Base-by-base conservation (phyloP, 2,329 filamentous ascomycete species). In the Cercospora sp. region DNA sequence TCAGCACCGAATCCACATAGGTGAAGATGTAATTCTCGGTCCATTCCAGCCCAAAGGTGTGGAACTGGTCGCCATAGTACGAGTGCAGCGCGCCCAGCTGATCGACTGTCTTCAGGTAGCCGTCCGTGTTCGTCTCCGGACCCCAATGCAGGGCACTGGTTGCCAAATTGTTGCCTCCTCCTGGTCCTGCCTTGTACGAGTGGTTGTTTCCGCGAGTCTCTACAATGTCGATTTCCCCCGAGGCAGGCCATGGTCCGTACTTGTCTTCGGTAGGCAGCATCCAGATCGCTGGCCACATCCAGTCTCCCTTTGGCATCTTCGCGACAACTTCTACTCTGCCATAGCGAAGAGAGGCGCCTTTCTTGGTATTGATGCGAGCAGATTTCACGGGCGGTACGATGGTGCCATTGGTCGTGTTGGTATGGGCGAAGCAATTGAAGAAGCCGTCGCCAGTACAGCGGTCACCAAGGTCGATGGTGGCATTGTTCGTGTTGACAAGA, bases 281-380 rank as follows among this genome's bases (percentile, higher is more conserved):
- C 91, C 91, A 94, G 75, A 96, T 94, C n/a, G 91, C 91, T 1
- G 92, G 92, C 92, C 92, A 95, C 12, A 96, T 85, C 92, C 92
- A 95, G 81, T 95, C 92, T 65, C 92, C 92, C 60, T 83, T 79
- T 3, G 92, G 91, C 28, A 95, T 82, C 80, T 90, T 90, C 26
- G 92, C 92, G 1, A 86, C 88, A 5, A 96, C 91, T 77, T 96
- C 91, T 61, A 96, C 86, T 53, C 91, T 90, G 59, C 92, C 92
- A 77, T 91, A 96, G 79, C 89, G 92, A 83, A 96, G 91, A 13
- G 82, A 85, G 5, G 88, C 88, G 16, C 89, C 87, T 55, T 86
- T 87, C 77, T 87, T 90, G 67, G 91, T 94, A 81, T 89, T 90
- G 81, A 96, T 88, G 69, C 92, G 90, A 6, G 88, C 92, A 1